Conservation (phyloP, 2,329 filamentous ascomycete genomes). For the Claviceps sp. region DNA sequence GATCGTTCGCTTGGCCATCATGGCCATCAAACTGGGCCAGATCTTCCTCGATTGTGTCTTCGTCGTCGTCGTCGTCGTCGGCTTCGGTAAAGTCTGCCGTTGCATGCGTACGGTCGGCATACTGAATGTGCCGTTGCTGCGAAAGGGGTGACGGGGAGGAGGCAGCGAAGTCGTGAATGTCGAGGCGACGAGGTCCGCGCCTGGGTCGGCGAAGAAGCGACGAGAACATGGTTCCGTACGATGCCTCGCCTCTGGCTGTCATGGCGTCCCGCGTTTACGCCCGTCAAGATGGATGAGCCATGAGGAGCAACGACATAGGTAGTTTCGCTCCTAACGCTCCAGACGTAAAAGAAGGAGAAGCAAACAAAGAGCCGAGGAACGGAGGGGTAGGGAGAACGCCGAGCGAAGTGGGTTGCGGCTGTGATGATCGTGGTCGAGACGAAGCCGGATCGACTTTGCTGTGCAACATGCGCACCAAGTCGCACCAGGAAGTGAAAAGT, state of each 20-base stretch:
- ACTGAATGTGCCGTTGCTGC: constrained; percentile 13
- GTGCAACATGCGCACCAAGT: background rate
- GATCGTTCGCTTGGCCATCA: constrained; percentile 31
- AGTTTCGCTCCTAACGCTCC: background rate
- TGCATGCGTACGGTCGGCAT: constrained; percentile 30
- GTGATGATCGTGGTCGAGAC: background rate
- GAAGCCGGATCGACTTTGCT: background rate
- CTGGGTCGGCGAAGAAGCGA: constrained; percentile 22
- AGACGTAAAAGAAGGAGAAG: constrained; percentile 1
- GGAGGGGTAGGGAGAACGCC: background rate
- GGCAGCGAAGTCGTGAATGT: constrained; percentile 15
- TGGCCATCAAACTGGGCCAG: constrained; percentile 26
- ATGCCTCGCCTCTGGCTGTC: constrained; percentile 2
- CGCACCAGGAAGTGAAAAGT: background rate
- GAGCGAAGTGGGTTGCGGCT: background rate
- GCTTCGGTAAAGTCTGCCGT: constrained; percentile 53
- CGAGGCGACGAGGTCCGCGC: constrained; percentile 20
- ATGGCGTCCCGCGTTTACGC: constrained; percentile 7
- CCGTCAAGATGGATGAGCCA: constrained; percentile 15
- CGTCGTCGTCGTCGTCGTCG: constrained; percentile 35
- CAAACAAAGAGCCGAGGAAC: background rate
- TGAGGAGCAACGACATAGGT: constrained; percentile 6
- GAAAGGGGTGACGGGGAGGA: constrained; percentile 21
- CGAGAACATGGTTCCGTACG: constrained; percentile 21
- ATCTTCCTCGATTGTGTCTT: constrained; percentile 27